These are phyloP conservation scores for Sugiyamaella neomexicana DNA, from an alignment of 1,139 yeast species.

Conservation along the genomic window DNA sequence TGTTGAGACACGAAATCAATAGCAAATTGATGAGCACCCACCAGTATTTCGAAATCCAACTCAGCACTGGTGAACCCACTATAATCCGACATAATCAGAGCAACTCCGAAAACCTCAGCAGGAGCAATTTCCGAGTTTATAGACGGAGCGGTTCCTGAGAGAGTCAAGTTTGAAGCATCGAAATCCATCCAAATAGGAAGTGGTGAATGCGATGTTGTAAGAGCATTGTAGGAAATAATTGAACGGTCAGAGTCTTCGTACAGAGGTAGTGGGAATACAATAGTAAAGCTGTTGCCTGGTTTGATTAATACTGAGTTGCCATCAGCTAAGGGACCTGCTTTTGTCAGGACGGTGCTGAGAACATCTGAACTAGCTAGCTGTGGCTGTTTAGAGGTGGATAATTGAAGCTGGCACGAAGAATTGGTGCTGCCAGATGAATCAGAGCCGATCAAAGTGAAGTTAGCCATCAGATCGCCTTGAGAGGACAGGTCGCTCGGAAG, in stretches of 20 bases:
- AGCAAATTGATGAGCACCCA: conserved; percentile 85
- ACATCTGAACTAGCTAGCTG: conserved; percentile 22
- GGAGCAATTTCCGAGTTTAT: conserved; percentile 88
- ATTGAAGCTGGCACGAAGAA: conserved; percentile 56
- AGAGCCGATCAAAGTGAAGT: conserved; percentile 59
- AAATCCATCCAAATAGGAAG: conserved; percentile 87
- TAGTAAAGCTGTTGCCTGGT: conserved; percentile 64
- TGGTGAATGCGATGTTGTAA: conserved; percentile 77
- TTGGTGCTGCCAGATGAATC: conserved; percentile 54
- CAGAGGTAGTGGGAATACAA: conserved; percentile 59
- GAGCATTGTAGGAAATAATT: conserved; percentile 77
- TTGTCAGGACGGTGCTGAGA: conserved; percentile 27
- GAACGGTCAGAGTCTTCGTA: conserved; percentile 45
- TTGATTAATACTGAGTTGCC: conserved; percentile 66
- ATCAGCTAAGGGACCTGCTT: conserved; percentile 52
- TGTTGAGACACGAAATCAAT: conserved; percentile 50
- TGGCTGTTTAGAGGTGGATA: conserved; percentile 45
- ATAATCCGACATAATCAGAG: conserved; percentile 77
- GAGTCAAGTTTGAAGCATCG: conserved; percentile 55
- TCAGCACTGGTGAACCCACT: conserved; percentile 72
- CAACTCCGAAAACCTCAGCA: conserved; percentile 68
- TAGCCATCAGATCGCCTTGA: conserved; percentile 43
- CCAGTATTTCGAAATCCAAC: conserved; percentile 66
- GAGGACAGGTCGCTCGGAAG: conserved; percentile 50
- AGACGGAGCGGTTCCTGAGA: conserved; percentile 85